Evolutionary conservation across 2,329 filamentous ascomycete genomes (phyloP).

Genomic region (Nigrospora osmanthi): DNA sequence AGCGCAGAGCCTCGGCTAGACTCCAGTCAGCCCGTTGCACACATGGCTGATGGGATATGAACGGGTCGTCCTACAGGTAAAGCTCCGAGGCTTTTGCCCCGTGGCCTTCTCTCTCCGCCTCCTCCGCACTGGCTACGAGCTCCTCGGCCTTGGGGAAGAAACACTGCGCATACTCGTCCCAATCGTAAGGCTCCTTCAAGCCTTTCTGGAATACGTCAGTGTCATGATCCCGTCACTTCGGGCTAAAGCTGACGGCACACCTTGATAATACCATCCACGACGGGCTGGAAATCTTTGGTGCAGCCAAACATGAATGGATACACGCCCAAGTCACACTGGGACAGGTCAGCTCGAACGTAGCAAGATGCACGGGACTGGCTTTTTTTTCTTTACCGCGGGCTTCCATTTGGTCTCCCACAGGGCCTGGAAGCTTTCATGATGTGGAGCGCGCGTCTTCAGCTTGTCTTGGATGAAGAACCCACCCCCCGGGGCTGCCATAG

Average conservation of each 20-base stretch:
- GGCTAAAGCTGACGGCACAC: not conserved
- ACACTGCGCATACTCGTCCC: constrained; percentile 24
- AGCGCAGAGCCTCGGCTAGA: constrained; percentile 20
- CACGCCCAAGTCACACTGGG: constrained; percentile 20
- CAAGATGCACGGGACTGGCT: not conserved
- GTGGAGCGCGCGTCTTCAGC: constrained; percentile 10
- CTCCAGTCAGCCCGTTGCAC: not conserved
- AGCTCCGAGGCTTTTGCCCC: constrained; percentile 20
- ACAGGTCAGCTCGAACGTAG: not conserved
- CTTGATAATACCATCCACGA: constrained; percentile 18
- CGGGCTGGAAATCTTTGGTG: constrained; percentile 22
- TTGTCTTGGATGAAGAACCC: constrained; percentile 20
- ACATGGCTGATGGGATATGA: not conserved
- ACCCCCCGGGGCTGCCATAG: constrained; percentile 16
- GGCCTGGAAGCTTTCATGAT: constrained; percentile 18
- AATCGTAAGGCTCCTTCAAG: constrained; percentile 18
- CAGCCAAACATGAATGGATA: constrained; percentile 27
- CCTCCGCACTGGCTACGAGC: constrained; percentile 12
- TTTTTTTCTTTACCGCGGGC: constrained; percentile 14
- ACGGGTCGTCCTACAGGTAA: constrained; percentile 16
- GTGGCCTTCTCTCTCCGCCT: constrained; percentile 11
- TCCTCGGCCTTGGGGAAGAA: constrained; percentile 22
- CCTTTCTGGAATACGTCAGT: constrained; percentile 6
- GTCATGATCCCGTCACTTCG: not conserved
- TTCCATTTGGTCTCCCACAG: constrained; percentile 23